These are phyloP conservation scores for Geosmithia flava DNA, from an alignment of 2,329 filamentous ascomycete species.

Conservation along the genomic window DNA sequence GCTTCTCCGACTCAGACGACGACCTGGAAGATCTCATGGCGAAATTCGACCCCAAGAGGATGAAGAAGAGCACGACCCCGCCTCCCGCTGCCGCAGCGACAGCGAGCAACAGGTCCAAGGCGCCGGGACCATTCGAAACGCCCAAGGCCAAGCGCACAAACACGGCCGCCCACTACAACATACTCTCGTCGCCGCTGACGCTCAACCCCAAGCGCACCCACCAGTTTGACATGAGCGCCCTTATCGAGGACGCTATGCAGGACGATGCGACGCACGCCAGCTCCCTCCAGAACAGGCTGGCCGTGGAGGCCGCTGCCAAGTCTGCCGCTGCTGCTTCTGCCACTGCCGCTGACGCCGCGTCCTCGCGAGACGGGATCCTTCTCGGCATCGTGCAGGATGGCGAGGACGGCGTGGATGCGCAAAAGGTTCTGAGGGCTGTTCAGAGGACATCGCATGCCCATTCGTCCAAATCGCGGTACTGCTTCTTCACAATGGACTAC, in stretches of 20 bases:
- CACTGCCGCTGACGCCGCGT: conserved; percentile 1
- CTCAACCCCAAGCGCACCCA: conserved; percentile 31
- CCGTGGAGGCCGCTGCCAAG: conserved; percentile 10
- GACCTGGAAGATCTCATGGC: conserved; percentile 40
- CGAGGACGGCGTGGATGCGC: conserved; percentile 28
- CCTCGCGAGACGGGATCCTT: conserved; percentile 6
- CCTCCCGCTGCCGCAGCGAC: conserved; percentile 5
- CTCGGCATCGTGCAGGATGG: conserved; percentile 20
- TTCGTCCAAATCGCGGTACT: conserved; percentile 21
- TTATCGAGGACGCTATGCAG: conserved; percentile 45
- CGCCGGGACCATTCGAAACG: conserved; percentile 18
- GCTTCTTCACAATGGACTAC: conserved; percentile 34
- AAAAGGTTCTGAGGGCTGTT: conserved; percentile 34
- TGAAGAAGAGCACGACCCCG: conserved; percentile 3
- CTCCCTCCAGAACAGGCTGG: conserved; percentile 27
- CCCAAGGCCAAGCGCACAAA: conserved; percentile 35
- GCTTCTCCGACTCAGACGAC: conserved; percentile 37
- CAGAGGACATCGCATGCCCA: conserved; percentile 32
- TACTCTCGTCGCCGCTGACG: conserved; percentile 34
- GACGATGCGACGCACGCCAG: conserved; percentile 49
- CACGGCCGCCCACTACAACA: conserved; percentile 8
- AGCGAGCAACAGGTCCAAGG: not conserved
- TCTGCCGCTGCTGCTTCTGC: conserved; percentile 1
- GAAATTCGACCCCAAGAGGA: conserved; percentile 14
- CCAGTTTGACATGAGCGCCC: conserved; percentile 49